These are phyloP conservation scores for Microdochium trichocladiopsis DNA, from an alignment of 2,329 filamentous ascomycete genomes.

Conservation along the genomic window DNA sequence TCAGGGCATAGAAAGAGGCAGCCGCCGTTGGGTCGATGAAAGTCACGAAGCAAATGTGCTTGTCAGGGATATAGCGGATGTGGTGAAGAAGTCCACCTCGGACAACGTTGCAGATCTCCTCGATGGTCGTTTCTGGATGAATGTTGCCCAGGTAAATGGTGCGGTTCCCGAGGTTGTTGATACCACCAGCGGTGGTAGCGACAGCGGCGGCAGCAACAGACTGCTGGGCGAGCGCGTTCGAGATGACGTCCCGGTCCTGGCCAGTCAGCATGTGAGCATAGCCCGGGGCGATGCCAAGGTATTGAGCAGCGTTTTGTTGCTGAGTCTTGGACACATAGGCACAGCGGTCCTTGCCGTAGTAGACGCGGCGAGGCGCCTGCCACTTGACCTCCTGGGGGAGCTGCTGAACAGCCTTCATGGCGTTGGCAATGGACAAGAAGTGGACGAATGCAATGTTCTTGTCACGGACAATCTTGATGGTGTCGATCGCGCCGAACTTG, in stretches of 20 bases:
- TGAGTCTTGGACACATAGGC: conserved; percentile 99
- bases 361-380: conserved; percentile 91
- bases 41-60: conserved; percentile 99
- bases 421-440: conserved; percentile 90
- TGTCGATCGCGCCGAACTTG: conserved; percentile 95
- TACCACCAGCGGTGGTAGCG: conserved; percentile 90
- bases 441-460: conserved; percentile 98
- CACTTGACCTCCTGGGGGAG: conserved; percentile 95
- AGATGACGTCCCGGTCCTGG: conserved; percentile 93
- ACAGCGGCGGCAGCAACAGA: conserved; percentile 95
- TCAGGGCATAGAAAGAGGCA: conserved; percentile 94
- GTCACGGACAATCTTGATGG: conserved; percentile 94
- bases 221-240: conserved; percentile 91
- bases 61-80: conserved; percentile 98
- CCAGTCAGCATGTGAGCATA: conserved; percentile 96
- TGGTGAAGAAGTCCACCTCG: conserved; percentile 92
- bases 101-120: conserved; percentile 99
- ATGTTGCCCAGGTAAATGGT: conserved; percentile 99
- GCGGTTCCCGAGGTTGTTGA: conserved; percentile 94
- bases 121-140: conserved; percentile 96
- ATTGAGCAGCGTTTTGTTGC: conserved; percentile 97
- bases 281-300: conserved; percentile 91
- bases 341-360: conserved; percentile 97
- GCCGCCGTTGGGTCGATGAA: conserved; percentile 98
- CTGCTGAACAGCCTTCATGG: conserved; percentile 95